These are phyloP conservation scores for Solioccasus polychromus DNA, from an alignment of 768 basidiomycete genomes.

Conservation along the genomic window DNA sequence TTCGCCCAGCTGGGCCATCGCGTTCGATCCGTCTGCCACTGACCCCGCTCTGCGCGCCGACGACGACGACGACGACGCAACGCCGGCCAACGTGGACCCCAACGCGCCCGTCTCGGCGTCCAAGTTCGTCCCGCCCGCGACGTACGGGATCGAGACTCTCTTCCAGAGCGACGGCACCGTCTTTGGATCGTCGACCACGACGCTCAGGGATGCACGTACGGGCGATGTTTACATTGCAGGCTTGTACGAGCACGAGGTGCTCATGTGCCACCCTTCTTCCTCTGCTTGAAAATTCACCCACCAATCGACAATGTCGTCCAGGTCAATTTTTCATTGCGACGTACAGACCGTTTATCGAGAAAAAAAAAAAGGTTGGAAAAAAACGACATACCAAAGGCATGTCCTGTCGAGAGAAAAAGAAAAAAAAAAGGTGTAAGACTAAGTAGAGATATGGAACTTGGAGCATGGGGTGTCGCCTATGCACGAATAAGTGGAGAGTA, in stretches of 20 bases:
- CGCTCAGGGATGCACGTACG: conserved; percentile 46
- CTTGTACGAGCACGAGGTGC: conserved; percentile 53
- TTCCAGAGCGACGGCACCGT: conserved; percentile 72
- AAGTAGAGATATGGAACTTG: background rate
- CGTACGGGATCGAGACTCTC: conserved; percentile 52
- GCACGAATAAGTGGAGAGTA: conserved; percentile 1
- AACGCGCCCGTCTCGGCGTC: conserved; percentile 50
- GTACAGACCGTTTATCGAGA: too few relatives aligned
- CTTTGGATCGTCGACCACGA: conserved; percentile 54
- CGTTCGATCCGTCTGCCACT: conserved; percentile 33
- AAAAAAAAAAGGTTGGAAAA: too few relatives aligned
- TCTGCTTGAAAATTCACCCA: too few relatives aligned
- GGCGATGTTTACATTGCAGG: conserved; percentile 54
- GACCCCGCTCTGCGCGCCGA: background rate
- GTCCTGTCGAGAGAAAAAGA: background rate
- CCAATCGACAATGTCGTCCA: background rate
- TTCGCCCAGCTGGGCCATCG: conserved; percentile 59
- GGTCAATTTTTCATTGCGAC: too few relatives aligned
- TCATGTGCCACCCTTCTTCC: conserved; percentile 49
- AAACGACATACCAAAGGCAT: conserved; percentile 16
- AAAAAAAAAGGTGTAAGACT: background rate
- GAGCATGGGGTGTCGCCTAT: conserved; percentile 17
- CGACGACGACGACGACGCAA: conserved; percentile 29
- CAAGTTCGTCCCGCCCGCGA: conserved; percentile 36
- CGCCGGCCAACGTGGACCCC: too few relatives aligned